A percentile compares a stretch with the other conserved stretches of the same genome.
phyloP scores from a whole-genome alignment of 2,329 filamentous ascomycete species.

The Claviceps africana region DNA sequence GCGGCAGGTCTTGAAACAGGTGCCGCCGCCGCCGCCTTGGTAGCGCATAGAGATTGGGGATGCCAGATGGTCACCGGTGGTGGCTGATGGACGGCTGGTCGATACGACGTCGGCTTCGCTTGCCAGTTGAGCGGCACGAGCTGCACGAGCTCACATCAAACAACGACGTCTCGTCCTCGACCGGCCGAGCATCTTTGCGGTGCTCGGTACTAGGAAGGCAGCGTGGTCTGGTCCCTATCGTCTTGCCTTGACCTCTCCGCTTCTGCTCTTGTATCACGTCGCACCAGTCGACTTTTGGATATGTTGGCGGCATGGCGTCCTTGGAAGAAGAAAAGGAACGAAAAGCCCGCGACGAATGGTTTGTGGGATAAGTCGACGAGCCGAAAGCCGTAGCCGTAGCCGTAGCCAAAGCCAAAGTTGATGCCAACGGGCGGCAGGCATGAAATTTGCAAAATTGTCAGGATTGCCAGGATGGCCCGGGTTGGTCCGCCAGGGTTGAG shows the following conservation, averaged over 20 bases:
- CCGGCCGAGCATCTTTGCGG: not conserved
- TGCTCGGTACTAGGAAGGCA: not conserved
- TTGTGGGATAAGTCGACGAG: not conserved
- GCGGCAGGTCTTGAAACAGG: conserved; percentile 8
- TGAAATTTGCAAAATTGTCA: not conserved
- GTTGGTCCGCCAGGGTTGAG: not conserved
- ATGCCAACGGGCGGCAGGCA: too few relatives aligned
- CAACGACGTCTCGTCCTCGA: not conserved
- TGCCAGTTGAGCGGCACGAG: too few relatives aligned
- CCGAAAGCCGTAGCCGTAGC: too few relatives aligned
- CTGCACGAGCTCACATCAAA: too few relatives aligned
- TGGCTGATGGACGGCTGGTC: not conserved
- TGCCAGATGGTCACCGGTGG: not conserved
- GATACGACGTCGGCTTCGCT: not conserved
- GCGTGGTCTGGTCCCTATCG: not conserved
- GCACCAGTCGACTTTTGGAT: too few relatives aligned
- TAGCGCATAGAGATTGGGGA: not conserved
- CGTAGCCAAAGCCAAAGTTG: too few relatives aligned
- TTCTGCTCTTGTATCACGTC: too few relatives aligned
- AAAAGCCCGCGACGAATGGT: too few relatives aligned
- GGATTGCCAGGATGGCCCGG: too few relatives aligned
- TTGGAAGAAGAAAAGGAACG: too few relatives aligned
- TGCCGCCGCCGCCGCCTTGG: conserved; percentile 1
- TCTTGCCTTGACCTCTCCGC: too few relatives aligned
- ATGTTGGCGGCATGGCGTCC: too few relatives aligned